Evolutionary conservation across 305 asterid species (phyloP).

Genomic region (Fraxinus dipetala): DNA sequence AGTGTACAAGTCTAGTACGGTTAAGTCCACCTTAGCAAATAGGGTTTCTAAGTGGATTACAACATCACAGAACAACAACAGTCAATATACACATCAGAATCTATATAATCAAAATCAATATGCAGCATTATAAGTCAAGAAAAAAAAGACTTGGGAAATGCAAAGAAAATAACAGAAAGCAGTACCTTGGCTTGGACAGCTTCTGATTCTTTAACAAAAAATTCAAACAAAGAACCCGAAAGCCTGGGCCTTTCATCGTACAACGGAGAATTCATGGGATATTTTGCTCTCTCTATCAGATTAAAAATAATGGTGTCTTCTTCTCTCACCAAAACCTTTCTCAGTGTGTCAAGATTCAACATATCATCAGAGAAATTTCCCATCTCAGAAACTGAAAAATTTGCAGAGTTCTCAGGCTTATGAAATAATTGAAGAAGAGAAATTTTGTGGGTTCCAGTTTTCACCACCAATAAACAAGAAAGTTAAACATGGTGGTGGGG

Average conservation of each 20-base stretch:
- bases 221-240: slow-evolving; percentile 42
- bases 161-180: not conserved
- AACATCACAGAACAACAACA: not conserved
- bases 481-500: not conserved
- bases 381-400: not conserved
- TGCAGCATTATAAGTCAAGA: not conserved
- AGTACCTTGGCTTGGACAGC: slow-evolving; percentile 77
- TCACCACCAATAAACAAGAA: not conserved
- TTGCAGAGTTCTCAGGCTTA: not conserved
- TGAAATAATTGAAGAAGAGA: not conserved
- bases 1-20: too few species aligned
- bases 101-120: not conserved
- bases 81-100: not conserved
- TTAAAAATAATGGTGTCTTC: slow-evolving; percentile 76
- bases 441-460: not conserved
- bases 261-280: slow-evolving; percentile 36
- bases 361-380: slow-evolving; percentile 16
- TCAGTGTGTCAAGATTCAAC: slow-evolving; percentile 58
- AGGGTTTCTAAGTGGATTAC: not conserved
- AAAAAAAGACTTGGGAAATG: not conserved
- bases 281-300: slow-evolving; percentile 71
- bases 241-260: slow-evolving; percentile 29
- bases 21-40: not conserved
- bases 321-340: slow-evolving; percentile 60
- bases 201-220: slow-evolving; percentile 62